Evolutionary conservation across 139 green algal genomes (phyloP), one percentile per base, ranked within the genome.

Genomic region (Choricystis sp.): DNA sequence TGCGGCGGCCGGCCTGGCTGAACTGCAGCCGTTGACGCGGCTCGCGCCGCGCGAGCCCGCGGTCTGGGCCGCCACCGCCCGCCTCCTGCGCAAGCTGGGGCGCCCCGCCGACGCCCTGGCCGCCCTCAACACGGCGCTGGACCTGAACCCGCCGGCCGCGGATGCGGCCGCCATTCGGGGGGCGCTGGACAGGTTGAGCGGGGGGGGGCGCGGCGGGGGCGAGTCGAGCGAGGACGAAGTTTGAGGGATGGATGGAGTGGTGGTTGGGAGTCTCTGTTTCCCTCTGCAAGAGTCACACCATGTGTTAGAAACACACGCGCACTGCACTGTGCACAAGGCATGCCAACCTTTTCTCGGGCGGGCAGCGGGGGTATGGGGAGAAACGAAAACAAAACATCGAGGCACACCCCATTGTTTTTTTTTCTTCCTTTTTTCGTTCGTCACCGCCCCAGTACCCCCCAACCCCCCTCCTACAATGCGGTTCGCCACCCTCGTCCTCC

Each of bases 31-130:
- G 20, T 79, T 95, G 56, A 74, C 81, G 70, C 74, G 77, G 66
- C 59, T 93, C 3, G 89, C 83, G 2, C 89, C 92, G 3, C 70
- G 77, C 1, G 92, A 98, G 76, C 70, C 89, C 16, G 83, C 66
- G 29, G 83, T 96, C 56, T 86, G 81, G 66, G 94, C 96, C 74
- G 81, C 91, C 55, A 91, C 95, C 75, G 92, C 90, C 62, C 86
- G 87, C 61, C 58, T 89, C 23, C 81, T 85, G 74, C 94, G 91
- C 72, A 75, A 74, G 31, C 69, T 93, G 49, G 78, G 75, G 22
- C 62, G 82, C 63, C 59, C 74, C 22, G 82, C 93, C 58, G 52
- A 77, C 29, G 89, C 91, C 1, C 79, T 96, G 66, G 31, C 64
- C 22, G 69, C 79, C 69, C 86, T 94, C 69, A 77, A 65, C 55